These are phyloP conservation scores for Metarhizium humberi DNA, from an alignment of 2,329 filamentous ascomycete genomes.

Conservation along the genomic window DNA sequence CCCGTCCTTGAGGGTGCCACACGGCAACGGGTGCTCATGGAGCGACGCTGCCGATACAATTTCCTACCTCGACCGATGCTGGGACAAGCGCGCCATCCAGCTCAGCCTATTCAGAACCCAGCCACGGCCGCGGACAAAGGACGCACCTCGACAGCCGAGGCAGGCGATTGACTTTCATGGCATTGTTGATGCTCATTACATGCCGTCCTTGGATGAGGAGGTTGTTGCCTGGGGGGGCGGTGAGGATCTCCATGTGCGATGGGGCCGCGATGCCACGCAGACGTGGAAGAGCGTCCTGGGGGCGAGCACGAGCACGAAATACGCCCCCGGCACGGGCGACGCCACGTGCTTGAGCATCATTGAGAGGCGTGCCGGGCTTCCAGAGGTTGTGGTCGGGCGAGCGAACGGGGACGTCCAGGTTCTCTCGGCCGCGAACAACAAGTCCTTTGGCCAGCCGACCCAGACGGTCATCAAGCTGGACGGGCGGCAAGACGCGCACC, in stretches of 20 bases:
- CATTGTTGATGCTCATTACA: slow-evolving; percentile 35
- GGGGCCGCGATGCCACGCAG: slow-evolving; percentile 17
- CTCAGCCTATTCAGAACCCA: slow-evolving; percentile 16
- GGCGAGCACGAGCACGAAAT: slow-evolving; percentile 19
- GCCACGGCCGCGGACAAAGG: slow-evolving; percentile 1
- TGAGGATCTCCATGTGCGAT: slow-evolving; percentile 38
- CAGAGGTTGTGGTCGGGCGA: slow-evolving; percentile 35
- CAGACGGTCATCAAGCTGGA: slow-evolving; percentile 12
- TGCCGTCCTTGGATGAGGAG: slow-evolving; percentile 30
- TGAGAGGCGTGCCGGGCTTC: slow-evolving; percentile 16
- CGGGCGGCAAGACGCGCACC: not conserved
- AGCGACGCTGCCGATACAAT: slow-evolving; percentile 31
- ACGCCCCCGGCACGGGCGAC: slow-evolving; percentile 37
- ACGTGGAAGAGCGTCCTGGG: slow-evolving; percentile 32
- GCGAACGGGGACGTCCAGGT: slow-evolving; percentile 40
- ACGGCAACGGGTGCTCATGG: slow-evolving; percentile 21
- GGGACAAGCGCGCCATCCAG: slow-evolving; percentile 39
- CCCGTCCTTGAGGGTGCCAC: slow-evolving; percentile 26
- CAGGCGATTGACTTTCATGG: slow-evolving; percentile 35
- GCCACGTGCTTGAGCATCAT: slow-evolving; percentile 38
- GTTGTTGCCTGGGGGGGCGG: slow-evolving; percentile 41
- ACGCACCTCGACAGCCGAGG: slow-evolving; percentile 16
- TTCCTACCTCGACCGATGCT: slow-evolving; percentile 42
- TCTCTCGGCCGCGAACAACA: slow-evolving; percentile 27
- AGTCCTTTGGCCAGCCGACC: slow-evolving; percentile 16